Percentiles rank a stretch among this genome's conserved stretches.
These are phyloP conservation scores for Tripterygium wilfordii DNA, from an alignment of 177 flowering plant species.

Conservation along the genomic window DNA sequence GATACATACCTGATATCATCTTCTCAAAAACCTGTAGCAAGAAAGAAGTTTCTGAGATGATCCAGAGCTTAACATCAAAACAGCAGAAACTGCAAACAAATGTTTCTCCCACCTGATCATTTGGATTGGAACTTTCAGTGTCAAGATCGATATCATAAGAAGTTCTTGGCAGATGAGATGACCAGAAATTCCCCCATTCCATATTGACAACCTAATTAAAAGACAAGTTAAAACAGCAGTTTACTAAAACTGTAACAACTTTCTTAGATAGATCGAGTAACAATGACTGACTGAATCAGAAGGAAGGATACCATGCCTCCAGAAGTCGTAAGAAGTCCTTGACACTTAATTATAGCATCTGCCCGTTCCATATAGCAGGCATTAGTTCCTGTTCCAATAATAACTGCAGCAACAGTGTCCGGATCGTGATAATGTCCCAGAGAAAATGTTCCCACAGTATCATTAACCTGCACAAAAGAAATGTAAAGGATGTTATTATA, in stretches of 20 bases:
- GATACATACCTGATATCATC: constrained; percentile 97
- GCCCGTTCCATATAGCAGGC: constrained; percentile 90
- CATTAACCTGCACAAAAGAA: constrained; percentile 49
- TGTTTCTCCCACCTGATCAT: constrained; percentile 59
- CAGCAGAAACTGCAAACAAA: neutral
- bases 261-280: no score
- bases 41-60: neutral
- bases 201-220: constrained; percentile 71
- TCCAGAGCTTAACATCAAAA: neutral
- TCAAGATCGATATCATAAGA: constrained; percentile 77
- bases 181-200: constrained; percentile 98
- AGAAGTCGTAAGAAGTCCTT: constrained; percentile 71
- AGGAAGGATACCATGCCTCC: constrained; percentile 75
- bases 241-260: no score
- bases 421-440: constrained; percentile 83
- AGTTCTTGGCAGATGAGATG: constrained; percentile 90
- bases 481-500: no score
- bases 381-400: constrained; percentile 92
- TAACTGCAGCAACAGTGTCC: constrained; percentile 92
- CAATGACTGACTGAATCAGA: neutral
- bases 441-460: constrained; percentile 87
- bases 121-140: constrained; percentile 79
- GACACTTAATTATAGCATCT: constrained; percentile 88
- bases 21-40: constrained; percentile 88
- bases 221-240: constrained; percentile 2